Base-by-base conservation (phyloP, 176 grass and related monocot genomes). In the barley (Hordeum vulgare) region DNA sequence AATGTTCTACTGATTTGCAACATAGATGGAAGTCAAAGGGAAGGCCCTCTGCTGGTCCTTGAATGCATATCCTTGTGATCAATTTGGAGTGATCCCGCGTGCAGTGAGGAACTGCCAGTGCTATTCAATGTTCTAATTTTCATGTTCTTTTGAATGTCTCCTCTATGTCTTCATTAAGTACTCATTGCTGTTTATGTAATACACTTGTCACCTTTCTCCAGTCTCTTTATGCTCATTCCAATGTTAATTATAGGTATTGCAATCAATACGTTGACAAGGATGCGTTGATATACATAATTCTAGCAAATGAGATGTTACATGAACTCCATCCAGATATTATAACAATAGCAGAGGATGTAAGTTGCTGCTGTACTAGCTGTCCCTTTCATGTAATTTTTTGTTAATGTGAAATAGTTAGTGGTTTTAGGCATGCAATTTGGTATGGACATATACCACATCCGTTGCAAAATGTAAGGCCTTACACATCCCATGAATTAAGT, bases 271-370 rank as follows among this genome's bases (percentile, higher is more conserved):
- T 98, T 82, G 92, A 98, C 67, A 95, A 86, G 80, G 92, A 95
- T 80, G 96, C 96, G 21, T 69, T 98, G 67, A 86, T 95, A 85
- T 98, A 98, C 85, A 72, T 98, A 8, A 91, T 93, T 87, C 78
- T 98, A 83, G 92, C 92, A 75, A 98, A 98, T 76, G 96, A 98
- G 83, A 98, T 98, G 92, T 82, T 98, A 69, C 96, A 98, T 88
- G 85, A 95, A 40, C 90, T 98, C 87, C 85, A 98, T 93, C 96
- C 92, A 80, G 77, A 95, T 92, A 91, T 98, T 80, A 90, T 98
- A 78, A 98, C 96, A 64, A 93, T 98, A 86, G 96, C 90, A 57
- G 95, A 98, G 85, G 92, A 98, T 90, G 95, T 97, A 85, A 92
- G 87, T 88, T 61, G 25, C 66, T 21, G 34, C 36, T 83, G 31